A percentile compares a stretch with the other conserved stretches of the same genome.
Conservation (phyloP, 2,329 filamentous ascomycete species). For the Ambrosiella cleistominuta region DNA sequence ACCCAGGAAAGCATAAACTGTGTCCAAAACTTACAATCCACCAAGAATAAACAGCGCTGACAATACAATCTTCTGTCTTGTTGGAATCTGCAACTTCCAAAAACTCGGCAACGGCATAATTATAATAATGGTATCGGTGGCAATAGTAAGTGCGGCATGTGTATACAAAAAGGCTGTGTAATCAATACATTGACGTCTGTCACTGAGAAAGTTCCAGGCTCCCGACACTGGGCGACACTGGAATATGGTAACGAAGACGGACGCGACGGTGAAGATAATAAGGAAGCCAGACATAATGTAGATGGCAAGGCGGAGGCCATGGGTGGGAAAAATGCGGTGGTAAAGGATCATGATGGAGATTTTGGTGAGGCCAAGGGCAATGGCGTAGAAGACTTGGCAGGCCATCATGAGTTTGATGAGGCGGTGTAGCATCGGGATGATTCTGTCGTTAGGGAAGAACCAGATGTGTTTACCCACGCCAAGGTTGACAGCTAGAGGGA, state of each 20-base stretch:
- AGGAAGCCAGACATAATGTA: slow-evolving; percentile 17
- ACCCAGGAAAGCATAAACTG: neutral
- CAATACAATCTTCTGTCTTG: slow-evolving; percentile 17
- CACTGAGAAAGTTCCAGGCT: slow-evolving; percentile 17
- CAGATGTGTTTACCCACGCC: slow-evolving; percentile 11
- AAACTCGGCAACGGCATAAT: slow-evolving; percentile 18
- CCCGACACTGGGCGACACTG: slow-evolving; percentile 17
- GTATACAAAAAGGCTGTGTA: slow-evolving; percentile 18
- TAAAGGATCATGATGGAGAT: slow-evolving; percentile 21
- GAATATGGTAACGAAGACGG: slow-evolving; percentile 17
- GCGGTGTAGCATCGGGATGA: slow-evolving; percentile 4
- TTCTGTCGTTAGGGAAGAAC: neutral
- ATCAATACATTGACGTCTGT: slow-evolving; percentile 15
- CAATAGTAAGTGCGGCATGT: slow-evolving; percentile 18
- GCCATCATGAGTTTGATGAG: slow-evolving; percentile 16
- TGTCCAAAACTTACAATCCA: slow-evolving; percentile 17
- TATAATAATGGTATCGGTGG: slow-evolving; percentile 19
- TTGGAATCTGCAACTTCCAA: slow-evolving; percentile 17
- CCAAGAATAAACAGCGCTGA: slow-evolving; percentile 18
- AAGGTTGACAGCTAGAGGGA: slow-evolving; percentile 5
- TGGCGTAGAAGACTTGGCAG: slow-evolving; percentile 19
- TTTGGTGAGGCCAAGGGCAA: slow-evolving; percentile 20
- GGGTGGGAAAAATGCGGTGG: slow-evolving; percentile 18
- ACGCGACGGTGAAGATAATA: slow-evolving; percentile 15
- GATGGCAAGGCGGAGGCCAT: slow-evolving; percentile 17